Percentiles rank a stretch among this genome's conserved stretches.
Evolutionary conservation across 129 eudicot genomes (phyloP).

Genomic region (Deinandra increscens): DNA sequence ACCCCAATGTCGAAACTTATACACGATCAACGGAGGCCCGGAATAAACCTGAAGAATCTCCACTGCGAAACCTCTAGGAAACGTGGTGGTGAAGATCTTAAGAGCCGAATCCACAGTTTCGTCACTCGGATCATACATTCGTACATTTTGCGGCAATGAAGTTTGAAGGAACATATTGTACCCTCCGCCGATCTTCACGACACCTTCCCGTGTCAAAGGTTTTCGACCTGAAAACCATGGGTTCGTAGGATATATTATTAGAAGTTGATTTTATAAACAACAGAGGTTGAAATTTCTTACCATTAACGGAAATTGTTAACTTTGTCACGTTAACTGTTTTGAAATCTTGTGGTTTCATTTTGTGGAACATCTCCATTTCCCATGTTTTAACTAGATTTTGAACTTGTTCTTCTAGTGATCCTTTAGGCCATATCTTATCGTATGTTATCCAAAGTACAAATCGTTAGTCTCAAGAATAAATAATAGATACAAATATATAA

Average conservation of each 20-base stretch:
- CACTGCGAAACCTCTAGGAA: constrained; percentile 76
- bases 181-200: constrained; percentile 58
- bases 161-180: constrained; percentile 78
- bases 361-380: constrained; percentile 89
- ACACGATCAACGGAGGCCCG: constrained; percentile 72
- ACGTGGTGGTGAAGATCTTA: constrained; percentile 52
- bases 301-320: constrained; percentile 54
- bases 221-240: constrained; percentile 47
- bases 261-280: too few species aligned
- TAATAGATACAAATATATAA: too few species aligned
- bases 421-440: constrained; percentile 64
- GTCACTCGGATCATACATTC: constrained; percentile 50
- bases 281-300: constrained; percentile 1
- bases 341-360: constrained; percentile 52
- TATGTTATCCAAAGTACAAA: not conserved
- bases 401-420: constrained; percentile 79
- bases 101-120: constrained; percentile 54
- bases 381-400: constrained; percentile 85
- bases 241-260: not conserved
- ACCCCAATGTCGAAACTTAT: constrained; percentile 94
- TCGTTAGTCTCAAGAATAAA: not conserved
- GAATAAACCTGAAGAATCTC: constrained; percentile 84
- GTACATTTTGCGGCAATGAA: constrained; percentile 47
- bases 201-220: constrained; percentile 40
- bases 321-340: constrained; percentile 56